Base-by-base conservation (phyloP, 495 filamentous ascomycete species). In the Hyaloscypha variabilis region DNA sequence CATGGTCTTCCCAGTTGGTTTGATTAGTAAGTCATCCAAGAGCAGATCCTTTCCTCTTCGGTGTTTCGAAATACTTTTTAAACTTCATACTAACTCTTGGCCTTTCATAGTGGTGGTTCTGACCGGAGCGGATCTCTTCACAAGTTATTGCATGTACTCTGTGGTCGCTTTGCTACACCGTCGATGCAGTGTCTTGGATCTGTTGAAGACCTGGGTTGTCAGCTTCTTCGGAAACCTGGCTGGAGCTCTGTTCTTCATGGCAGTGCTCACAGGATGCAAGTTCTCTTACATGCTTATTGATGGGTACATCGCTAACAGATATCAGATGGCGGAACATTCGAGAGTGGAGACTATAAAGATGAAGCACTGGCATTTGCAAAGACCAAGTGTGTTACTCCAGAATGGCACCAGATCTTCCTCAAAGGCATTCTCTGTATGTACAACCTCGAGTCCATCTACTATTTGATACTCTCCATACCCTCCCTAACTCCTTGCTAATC, bases 181-280 rank as follows among this genome's bases (percentile, higher is more conserved):
- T 29, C 77, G 83, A 28, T 66, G 87, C 17, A 73, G 82, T 2
- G 66, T 84, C 67, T 66, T 70, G 26, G 81, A 81, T 62, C 78
- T 87, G 77, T 62, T 85, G 0, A 64, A 79, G 11, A 83, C 85
- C 62, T 88, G 83, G 85, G 69, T 79, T 51, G 67, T 88, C 13
- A 85, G 82, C 23, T 89, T 87, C 73, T 80, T 80, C 60, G 87
- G 83, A 1, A 90, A 88, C 71, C 65, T 90, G 8, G 82, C 80
- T 0, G 87, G 87, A 2, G 83, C 81, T 10, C 71, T 90, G 1
- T 87, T 88, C 68, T 74, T 88, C 29, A 81, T 85, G 61, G 77
- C 80, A 5, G 75, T 89, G 56, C 83, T 89, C 63, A 82, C 82
- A 61, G 86, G 85, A 31, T 87, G 82, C 84, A 67, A 55, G 81